A percentile compares a stretch with the other conserved stretches of the same genome.
phyloP scores from a whole-genome alignment of 2,329 filamentous ascomycete genomes.

The Ceratocystis cubensis region DNA sequence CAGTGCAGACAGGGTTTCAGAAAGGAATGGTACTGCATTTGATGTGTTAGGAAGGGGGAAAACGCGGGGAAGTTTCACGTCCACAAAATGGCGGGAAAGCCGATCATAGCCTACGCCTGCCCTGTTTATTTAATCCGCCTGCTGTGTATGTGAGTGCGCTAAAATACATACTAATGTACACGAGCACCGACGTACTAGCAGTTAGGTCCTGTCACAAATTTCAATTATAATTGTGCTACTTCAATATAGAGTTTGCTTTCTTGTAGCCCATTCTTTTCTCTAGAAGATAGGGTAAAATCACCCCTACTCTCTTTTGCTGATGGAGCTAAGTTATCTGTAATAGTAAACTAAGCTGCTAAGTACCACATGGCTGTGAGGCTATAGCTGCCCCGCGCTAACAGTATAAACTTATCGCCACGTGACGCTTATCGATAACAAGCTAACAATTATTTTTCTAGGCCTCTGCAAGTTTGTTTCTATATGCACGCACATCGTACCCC shows the following conservation, averaged over 20 bases:
- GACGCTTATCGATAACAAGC: not conserved
- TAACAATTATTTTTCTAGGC: not conserved
- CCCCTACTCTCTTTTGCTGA: no score
- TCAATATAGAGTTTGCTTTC: no score
- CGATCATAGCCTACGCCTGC: not conserved
- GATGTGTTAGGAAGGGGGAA: not conserved
- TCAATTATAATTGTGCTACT: no score
- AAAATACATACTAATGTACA: not conserved
- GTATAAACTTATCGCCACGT: constrained; percentile 5
- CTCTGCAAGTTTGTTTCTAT: not conserved
- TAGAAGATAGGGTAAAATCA: no score
- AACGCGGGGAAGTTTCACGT: constrained; percentile 6
- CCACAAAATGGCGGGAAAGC: not conserved
- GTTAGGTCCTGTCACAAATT: no score
- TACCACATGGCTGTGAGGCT: not conserved
- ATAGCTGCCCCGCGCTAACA: not conserved
- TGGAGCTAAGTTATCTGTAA: no score
- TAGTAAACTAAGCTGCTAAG: not conserved
- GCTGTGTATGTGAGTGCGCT: not conserved
- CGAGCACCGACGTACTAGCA: no score
- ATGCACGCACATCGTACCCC: not conserved
- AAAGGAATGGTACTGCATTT: not conserved
- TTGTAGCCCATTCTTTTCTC: no score
- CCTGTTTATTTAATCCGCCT: not conserved
- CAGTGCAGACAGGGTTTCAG: constrained; percentile 1